phyloP scores from a whole-genome alignment of 352 stramenopile genomes.

The Sclerospora graminicola region DNA sequence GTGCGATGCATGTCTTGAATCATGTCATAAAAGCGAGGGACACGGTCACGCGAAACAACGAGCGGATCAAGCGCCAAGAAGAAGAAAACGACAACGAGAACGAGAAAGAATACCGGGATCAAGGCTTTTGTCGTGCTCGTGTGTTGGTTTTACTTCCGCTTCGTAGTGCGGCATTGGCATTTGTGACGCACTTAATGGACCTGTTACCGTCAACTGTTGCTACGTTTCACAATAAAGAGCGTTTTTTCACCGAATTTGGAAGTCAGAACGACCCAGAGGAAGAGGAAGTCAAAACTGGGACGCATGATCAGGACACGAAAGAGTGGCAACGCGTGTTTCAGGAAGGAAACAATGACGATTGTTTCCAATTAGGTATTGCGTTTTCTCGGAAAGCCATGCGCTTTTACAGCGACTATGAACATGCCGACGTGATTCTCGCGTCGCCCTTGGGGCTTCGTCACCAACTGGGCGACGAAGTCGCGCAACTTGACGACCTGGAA shows the following conservation, averaged over 20 bases:
- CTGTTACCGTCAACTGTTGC: slow-evolving; percentile 46
- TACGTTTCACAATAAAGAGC: slow-evolving; percentile 69
- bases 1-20: slow-evolving; percentile 70
- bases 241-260: slow-evolving; percentile 58
- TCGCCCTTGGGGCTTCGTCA: slow-evolving; percentile 61
- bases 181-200: slow-evolving; percentile 54
- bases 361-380: slow-evolving; percentile 65
- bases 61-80: slow-evolving; percentile 44
- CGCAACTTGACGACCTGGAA: slow-evolving; percentile 23
- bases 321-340: slow-evolving; percentile 70
- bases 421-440: slow-evolving; percentile 66
- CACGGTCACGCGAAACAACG: slow-evolving; percentile 59
- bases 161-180: slow-evolving; percentile 45
- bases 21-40: slow-evolving; percentile 69
- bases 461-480: slow-evolving; percentile 58
- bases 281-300: slow-evolving; percentile 3
- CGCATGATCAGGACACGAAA: slow-evolving; percentile 33
- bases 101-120: slow-evolving; percentile 69
- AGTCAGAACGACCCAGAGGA: slow-evolving; percentile 16
- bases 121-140: slow-evolving; percentile 59
- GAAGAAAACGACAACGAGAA: slow-evolving; percentile 8
- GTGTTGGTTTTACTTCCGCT: slow-evolving; percentile 65
- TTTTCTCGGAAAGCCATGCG: slow-evolving; percentile 54
- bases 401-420: slow-evolving; percentile 74
- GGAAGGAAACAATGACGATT: slow-evolving; percentile 73